phyloP scores from a whole-genome alignment of 345 rosid species.

The Populus deltoides region DNA sequence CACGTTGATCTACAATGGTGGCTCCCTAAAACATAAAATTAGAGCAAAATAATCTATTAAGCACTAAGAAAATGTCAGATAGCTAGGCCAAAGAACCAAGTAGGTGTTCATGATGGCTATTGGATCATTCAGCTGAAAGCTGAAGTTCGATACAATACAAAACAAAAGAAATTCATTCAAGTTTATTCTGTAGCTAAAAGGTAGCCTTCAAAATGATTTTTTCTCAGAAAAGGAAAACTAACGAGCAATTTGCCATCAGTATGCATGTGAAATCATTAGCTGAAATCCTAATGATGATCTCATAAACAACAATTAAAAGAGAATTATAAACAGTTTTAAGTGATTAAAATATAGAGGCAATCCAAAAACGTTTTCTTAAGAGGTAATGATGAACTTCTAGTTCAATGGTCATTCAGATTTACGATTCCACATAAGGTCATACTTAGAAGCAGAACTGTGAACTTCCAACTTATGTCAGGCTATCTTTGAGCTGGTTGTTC shows the following conservation, averaged over 20 bases:
- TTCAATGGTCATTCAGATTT: too few relatives aligned
- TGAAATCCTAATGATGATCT: too few relatives aligned
- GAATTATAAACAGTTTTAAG: too few relatives aligned
- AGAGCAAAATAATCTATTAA: conserved; percentile 2
- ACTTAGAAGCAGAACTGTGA: too few relatives aligned
- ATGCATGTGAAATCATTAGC: too few relatives aligned
- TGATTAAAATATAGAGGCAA: too few relatives aligned
- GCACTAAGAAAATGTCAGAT: neutral
- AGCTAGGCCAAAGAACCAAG: neutral
- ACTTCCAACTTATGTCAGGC: too few relatives aligned
- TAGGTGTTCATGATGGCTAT: neutral
- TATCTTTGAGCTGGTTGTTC: too few relatives aligned
- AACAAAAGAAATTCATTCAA: neutral
- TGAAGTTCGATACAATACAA: neutral
- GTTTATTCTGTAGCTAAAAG: neutral
- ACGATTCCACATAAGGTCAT: too few relatives aligned
- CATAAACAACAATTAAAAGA: too few relatives aligned
- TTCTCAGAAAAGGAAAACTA: neutral
- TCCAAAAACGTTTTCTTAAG: too few relatives aligned
- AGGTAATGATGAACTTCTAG: too few relatives aligned
- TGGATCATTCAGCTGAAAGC: neutral
- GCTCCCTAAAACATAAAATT: conserved; percentile 64
- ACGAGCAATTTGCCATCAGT: neutral
- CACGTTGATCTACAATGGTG: conserved; percentile 65
- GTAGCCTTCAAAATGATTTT: neutral